Conservation (phyloP, 768 basidiomycete genomes). For the Boletus bicolor region DNA sequence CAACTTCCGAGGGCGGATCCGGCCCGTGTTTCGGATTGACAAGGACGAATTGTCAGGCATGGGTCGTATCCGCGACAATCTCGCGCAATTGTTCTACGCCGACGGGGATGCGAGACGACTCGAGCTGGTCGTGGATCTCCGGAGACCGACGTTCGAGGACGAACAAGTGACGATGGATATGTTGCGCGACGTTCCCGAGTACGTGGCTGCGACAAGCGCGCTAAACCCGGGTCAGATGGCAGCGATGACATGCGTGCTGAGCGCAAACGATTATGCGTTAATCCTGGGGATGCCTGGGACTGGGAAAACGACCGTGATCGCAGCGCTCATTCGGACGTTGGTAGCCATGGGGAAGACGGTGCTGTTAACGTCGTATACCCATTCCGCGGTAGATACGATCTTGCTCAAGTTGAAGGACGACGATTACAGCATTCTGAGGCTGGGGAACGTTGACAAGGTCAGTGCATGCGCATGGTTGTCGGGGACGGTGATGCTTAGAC, state of each 20-base stretch:
- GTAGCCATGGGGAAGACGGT: conserved; percentile 84
- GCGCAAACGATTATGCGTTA: conserved; percentile 85
- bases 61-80: conserved; percentile 84
- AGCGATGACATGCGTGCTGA: conserved; percentile 72
- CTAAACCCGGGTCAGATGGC: conserved; percentile 71
- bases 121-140: conserved; percentile 79
- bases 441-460: conserved; percentile 94
- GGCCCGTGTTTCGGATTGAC: conserved; percentile 76
- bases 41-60: conserved; percentile 92
- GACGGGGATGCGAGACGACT: conserved; percentile 68
- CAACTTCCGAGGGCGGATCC: conserved; percentile 8
- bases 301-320: conserved; percentile 95
- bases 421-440: conserved; percentile 72
- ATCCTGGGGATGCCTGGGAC: conserved; percentile 98
- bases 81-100: conserved; percentile 83
- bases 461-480: conserved; percentile 1
- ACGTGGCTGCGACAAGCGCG: conserved; percentile 31
- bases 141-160: conserved; percentile 58
- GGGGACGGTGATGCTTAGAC: neutral
- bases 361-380: conserved; percentile 89
- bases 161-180: conserved; percentile 14
- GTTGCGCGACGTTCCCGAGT: conserved; percentile 27
- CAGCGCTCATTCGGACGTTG: conserved; percentile 77
- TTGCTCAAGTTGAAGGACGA: conserved; percentile 71
- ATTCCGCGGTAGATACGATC: conserved; percentile 98